Evolutionary conservation across 306 rosid species (phyloP).

Genomic region (Vigna angularis): DNA sequence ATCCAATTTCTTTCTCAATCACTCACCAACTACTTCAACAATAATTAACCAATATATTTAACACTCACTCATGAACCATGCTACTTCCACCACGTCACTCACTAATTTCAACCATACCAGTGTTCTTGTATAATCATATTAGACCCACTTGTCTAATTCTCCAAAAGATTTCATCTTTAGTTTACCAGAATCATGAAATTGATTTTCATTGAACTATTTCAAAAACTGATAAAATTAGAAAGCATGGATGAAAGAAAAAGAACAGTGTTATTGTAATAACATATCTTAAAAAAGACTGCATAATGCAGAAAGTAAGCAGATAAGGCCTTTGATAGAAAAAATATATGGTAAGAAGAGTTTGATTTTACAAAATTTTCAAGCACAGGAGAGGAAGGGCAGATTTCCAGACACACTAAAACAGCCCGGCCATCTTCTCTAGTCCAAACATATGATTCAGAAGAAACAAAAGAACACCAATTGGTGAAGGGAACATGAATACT

Average conservation of each 20-base stretch:
- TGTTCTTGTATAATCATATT: too few species aligned
- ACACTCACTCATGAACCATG: conserved; percentile 17
- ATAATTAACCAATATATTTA: not conserved
- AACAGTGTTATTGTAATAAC: not conserved
- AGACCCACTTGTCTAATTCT: too few species aligned
- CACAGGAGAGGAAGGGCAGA: conserved; percentile 44
- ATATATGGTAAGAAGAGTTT: conserved; percentile 16
- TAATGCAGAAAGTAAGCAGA: not conserved
- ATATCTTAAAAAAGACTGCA: too few species aligned
- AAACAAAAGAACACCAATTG: conserved; percentile 11
- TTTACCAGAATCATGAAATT: too few species aligned
- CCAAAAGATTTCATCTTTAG: too few species aligned
- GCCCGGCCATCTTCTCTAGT: conserved; percentile 66
- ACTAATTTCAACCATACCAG: too few species aligned
- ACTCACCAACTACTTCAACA: conserved; percentile 8
- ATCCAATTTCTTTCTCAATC: conserved; percentile 32
- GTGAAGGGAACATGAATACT: conserved; percentile 35
- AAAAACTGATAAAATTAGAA: too few species aligned
- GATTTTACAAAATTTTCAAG: conserved; percentile 42
- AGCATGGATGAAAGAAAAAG: too few species aligned
- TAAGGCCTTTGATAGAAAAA: conserved; percentile 10
- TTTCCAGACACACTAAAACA: conserved; percentile 85
- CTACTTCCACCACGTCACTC: not conserved
- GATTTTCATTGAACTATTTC: too few species aligned
- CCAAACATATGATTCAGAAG: conserved; percentile 40